Evolutionary conservation across 2,329 filamentous ascomycete genomes (phyloP).

Genomic region (Colletotrichum lentis): DNA sequence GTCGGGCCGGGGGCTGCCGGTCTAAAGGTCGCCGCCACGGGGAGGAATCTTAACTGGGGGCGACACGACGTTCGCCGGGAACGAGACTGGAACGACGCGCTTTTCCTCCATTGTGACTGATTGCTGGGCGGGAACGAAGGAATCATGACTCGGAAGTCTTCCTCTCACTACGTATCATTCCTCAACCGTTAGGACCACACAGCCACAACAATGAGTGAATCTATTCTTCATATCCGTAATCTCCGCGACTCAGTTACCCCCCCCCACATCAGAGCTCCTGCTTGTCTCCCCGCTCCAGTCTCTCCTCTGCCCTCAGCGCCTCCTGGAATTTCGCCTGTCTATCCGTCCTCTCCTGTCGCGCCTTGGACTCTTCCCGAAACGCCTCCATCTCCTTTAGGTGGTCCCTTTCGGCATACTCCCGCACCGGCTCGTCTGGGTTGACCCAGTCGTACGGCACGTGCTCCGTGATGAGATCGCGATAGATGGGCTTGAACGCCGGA

Average conservation of each 20-base stretch:
- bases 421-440: conserved; percentile 16
- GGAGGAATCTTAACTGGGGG: no score
- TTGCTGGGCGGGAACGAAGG: neutral
- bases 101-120: no score
- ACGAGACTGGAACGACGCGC: no score
- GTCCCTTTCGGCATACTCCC: conserved; percentile 16
- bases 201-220: no score
- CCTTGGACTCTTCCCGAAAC: conserved; percentile 22
- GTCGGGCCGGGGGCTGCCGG: no score
- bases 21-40: no score
- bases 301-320: conserved; percentile 23
- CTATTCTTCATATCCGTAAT: no score
- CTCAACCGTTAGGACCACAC: neutral
- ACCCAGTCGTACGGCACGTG: conserved; percentile 33
- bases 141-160: neutral
- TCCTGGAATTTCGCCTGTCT: conserved; percentile 27
- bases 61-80: no score
- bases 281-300: conserved; percentile 21
- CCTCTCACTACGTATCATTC: neutral
- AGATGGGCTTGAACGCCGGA: conserved; percentile 30
- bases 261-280: conserved; percentile 15
- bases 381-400: conserved; percentile 30
- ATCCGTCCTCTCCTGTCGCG: conserved; percentile 26
- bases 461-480: conserved; percentile 34
- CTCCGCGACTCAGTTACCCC: no score